phyloP scores from a whole-genome alignment of 2,329 filamentous ascomycete species.

The Paradendryphiella salina region DNA sequence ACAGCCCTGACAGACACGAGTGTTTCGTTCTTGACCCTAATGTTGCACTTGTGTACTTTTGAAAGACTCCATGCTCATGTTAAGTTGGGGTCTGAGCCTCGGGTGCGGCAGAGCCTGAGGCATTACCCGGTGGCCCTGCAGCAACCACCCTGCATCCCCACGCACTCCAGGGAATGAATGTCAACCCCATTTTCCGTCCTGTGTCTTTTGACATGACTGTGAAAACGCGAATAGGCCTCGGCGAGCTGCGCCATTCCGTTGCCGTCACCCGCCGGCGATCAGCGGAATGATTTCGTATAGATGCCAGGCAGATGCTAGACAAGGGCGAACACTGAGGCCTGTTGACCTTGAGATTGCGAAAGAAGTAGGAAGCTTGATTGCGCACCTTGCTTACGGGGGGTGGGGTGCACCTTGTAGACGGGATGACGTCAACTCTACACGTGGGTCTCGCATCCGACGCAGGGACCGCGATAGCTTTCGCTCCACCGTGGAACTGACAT shows the following conservation, averaged over 20 bases:
- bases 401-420: background rate
- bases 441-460: slow-evolving; percentile 20
- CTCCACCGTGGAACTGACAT: slow-evolving; percentile 9
- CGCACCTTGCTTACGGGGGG: background rate
- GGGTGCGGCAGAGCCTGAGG: background rate
- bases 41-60: no score
- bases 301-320: background rate
- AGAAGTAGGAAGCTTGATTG: slow-evolving; percentile 19
- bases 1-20: no score
- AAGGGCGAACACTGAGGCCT: background rate
- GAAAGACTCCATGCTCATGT: background rate
- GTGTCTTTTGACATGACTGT: background rate
- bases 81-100: background rate
- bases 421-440: slow-evolving; percentile 25
- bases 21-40: no score
- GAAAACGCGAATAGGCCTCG: background rate
- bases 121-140: slow-evolving; percentile 9
- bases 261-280: slow-evolving; percentile 10
- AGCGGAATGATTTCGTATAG: slow-evolving; percentile 1
- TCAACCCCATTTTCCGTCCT: background rate
- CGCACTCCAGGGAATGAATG: background rate
- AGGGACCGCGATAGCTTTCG: slow-evolving; percentile 15
- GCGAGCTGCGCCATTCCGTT: slow-evolving; percentile 1
- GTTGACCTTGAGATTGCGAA: slow-evolving; percentile 2
- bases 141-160: background rate